Base-by-base conservation (phyloP, 805 yeast genomes). In the Ogataea thermomethanolica region DNA sequence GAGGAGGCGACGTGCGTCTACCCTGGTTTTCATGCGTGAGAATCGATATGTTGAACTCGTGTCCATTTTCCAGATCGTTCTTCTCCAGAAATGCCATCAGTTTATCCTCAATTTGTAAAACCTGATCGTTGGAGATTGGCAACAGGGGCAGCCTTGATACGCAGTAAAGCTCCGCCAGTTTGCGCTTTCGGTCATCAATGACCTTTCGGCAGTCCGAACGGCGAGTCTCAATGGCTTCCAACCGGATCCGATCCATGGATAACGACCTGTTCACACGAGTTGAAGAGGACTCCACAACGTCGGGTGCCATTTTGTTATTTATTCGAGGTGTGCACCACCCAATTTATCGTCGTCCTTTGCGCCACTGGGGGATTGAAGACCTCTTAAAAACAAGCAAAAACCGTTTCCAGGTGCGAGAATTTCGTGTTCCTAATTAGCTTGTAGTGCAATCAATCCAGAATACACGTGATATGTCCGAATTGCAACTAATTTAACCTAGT, bases 91-190 rank as follows among this genome's bases (percentile, higher is more conserved):
- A 79, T 1, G 61, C 62, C 60, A 54, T 62, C 40, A 66, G 60
- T 33, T 58, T 69, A 51, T 62, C 69, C 46, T 66, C 71, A 20
- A 60, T 65, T 47, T 50, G 66, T 42, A 56, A 56, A 46, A 65
- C 61, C 23, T 53, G 67, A 35, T 51, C 67, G 44, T 53, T 67
- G 43, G 70, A 69, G 48, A 55, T 64, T 34, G 66, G 78, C 40
- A 74, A 55, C 41, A 68, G 64, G 13, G 80, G 76, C 37, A 76
- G 59, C 44, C 76, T 59, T 8, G 84, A 67, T 10, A 81, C 71
- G 47, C 79, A 74, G 54, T 77, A 81, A 12, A 82, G 62, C 56
- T 81, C 84, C 1, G 82, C 70, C 17, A 82, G 64, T 52, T 77
- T 78, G 21, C 80, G 64, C 50, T 78, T 78, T 35, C 88, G 65